Evolutionary conservation across 2,329 filamentous ascomycete genomes (phyloP).

Genomic region (Ceratocystis ficicola): DNA sequence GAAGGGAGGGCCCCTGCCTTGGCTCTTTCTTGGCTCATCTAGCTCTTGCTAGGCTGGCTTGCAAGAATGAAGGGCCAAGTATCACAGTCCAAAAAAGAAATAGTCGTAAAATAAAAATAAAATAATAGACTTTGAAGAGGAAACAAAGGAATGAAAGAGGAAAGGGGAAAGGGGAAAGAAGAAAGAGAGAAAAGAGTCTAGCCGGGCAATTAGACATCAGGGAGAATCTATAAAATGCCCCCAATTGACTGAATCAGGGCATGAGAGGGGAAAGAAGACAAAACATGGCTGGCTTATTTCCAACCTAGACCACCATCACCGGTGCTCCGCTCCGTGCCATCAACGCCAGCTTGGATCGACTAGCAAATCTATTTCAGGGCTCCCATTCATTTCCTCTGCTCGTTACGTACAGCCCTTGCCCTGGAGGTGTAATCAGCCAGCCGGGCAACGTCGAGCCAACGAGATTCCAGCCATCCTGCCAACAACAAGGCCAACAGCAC

Average conservation of each 20-base stretch:
- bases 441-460: neutral
- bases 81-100: neutral
- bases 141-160: neutral
- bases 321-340: conserved; percentile 1
- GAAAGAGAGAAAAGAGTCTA: neutral
- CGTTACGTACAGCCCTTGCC: neutral
- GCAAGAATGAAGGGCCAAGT: conserved; percentile 4
- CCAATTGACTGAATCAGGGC: neutral
- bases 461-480: neutral
- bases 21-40: too few relatives aligned
- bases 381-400: neutral
- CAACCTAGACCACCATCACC: neutral
- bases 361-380: conserved; percentile 7
- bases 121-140: neutral
- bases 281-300: too few relatives aligned
- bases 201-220: neutral
- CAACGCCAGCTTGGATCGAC: neutral
- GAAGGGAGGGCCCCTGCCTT: neutral
- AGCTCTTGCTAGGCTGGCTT: neutral
- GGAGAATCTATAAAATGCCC: neutral
- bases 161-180: neutral
- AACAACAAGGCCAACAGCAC: neutral
- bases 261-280: neutral
- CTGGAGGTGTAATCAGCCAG: neutral
- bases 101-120: conserved; percentile 14